phyloP scores from a whole-genome alignment of 192 early-diverging fungal genomes.

The Backusella morwellensis region DNA sequence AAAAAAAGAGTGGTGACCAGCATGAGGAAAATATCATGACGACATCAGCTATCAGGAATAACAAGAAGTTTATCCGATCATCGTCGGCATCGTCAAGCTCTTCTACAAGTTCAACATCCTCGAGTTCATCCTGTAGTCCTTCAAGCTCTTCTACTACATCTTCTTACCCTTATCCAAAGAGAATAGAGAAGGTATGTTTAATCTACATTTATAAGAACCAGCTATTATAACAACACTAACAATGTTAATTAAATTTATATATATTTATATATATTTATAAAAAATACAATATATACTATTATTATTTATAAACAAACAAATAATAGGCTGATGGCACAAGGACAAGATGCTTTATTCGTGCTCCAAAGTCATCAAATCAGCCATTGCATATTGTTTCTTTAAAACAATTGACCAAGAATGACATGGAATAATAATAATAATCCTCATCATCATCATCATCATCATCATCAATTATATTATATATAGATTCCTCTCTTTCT shows the following conservation, averaged over 20 bases:
- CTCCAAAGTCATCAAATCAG: not conserved
- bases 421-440: not conserved
- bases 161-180: not conserved
- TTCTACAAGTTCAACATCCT: not conserved
- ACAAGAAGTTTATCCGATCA: not conserved
- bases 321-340: not conserved
- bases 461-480: not conserved
- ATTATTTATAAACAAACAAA: not conserved
- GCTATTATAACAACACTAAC: not conserved
- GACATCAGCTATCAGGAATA: not conserved
- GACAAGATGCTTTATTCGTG: slow-evolving; percentile 19
- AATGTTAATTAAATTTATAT: slow-evolving; percentile 1
- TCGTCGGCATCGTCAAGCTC: not conserved
- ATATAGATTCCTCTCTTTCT: not conserved
- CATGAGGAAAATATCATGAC: not conserved
- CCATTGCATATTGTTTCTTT: slow-evolving; percentile 11
- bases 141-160: not conserved
- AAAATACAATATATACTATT: not conserved
- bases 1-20: not conserved
- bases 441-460: not conserved
- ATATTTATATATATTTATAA: too few relatives aligned
- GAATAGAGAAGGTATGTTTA: slow-evolving; percentile 5
- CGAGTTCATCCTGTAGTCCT: not conserved
- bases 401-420: not conserved
- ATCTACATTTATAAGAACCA: not conserved